phyloP scores from a whole-genome alignment of 768 basidiomycete species.

The Arthromyces matolae region DNA sequence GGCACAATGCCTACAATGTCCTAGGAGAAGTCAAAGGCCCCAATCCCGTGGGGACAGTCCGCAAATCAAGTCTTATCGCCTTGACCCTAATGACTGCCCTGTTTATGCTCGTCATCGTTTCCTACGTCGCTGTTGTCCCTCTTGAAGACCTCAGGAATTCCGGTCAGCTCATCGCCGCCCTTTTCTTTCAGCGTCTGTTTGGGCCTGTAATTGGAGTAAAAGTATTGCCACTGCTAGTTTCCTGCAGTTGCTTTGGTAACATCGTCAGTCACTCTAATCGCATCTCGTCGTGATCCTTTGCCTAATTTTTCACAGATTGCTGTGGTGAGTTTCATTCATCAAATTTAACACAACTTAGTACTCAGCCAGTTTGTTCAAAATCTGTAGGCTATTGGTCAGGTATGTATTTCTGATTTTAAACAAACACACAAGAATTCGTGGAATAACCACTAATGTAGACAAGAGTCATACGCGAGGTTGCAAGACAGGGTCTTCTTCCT shows the following conservation, averaged over 20 bases:
- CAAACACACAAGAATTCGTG: not conserved
- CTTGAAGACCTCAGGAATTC: slow-evolving; percentile 31
- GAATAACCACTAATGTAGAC: slow-evolving; percentile 19
- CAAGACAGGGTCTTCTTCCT: slow-evolving; percentile 50
- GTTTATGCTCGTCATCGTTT: slow-evolving; percentile 44
- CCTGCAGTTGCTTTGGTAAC: slow-evolving; percentile 35
- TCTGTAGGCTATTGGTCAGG: slow-evolving; percentile 28
- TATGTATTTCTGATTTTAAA: not conserved
- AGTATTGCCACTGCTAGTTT: slow-evolving; percentile 29
- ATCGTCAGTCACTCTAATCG: slow-evolving; percentile 23
- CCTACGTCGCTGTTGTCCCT: slow-evolving; percentile 34
- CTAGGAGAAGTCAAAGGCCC: slow-evolving; percentile 37
- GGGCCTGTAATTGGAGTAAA: slow-evolving; percentile 24
- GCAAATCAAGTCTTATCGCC: slow-evolving; percentile 39
- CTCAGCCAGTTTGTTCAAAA: not conserved
- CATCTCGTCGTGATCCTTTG: not conserved
- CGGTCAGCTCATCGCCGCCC: slow-evolving; percentile 31
- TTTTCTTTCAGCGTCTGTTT: slow-evolving; percentile 32
- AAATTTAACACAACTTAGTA: not conserved
- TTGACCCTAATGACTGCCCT: slow-evolving; percentile 38
- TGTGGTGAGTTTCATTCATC: not conserved
- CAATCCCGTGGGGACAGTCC: slow-evolving; percentile 42
- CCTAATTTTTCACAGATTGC: not conserved
- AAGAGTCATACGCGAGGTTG: slow-evolving; percentile 47
- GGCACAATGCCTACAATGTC: slow-evolving; percentile 41